Conservation (phyloP, 176 grass and related monocot species). For the Aegilops speltoides region DNA sequence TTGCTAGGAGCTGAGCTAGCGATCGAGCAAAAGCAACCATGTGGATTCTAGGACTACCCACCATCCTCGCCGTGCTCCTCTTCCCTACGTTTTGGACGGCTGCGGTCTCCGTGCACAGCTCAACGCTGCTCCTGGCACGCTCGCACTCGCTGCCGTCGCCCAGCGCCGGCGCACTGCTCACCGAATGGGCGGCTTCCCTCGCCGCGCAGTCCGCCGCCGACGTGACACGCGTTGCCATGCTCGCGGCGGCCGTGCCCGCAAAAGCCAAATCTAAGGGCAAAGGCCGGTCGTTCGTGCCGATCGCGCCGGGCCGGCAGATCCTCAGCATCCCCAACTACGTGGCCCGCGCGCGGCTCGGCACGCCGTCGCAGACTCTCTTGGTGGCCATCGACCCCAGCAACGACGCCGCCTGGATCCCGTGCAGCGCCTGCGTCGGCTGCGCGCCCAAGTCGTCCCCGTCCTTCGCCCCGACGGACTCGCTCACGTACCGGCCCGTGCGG, state of each 20-base stretch:
- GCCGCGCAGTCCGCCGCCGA: slow-evolving; percentile 49
- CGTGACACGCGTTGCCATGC: slow-evolving; percentile 34
- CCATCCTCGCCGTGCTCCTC: neutral
- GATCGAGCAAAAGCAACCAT: slow-evolving; percentile 10
- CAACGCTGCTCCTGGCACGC: slow-evolving; percentile 56
- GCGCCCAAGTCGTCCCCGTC: slow-evolving; percentile 16
- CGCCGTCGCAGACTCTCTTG: slow-evolving; percentile 56
- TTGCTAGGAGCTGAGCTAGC: too few species aligned
- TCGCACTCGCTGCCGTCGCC: slow-evolving; percentile 30
- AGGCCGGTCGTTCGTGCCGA: slow-evolving; percentile 38
- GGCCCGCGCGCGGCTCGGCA: slow-evolving; percentile 60
- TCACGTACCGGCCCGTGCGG: slow-evolving; percentile 42
- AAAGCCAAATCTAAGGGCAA: neutral
- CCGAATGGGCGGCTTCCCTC: slow-evolving; percentile 49
- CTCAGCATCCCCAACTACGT: slow-evolving; percentile 79
- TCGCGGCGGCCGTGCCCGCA: slow-evolving; percentile 19
- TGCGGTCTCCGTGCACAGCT: slow-evolving; percentile 25
- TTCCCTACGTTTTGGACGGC: neutral
- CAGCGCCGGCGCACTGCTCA: neutral
- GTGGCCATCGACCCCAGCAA: slow-evolving; percentile 83
- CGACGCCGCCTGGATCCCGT: slow-evolving; percentile 77
- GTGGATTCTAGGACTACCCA: neutral
- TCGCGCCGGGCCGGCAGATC: slow-evolving; percentile 66
- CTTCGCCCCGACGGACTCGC: slow-evolving; percentile 48
- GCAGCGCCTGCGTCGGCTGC: slow-evolving; percentile 58